phyloP scores from a whole-genome alignment of 2,329 filamentous ascomycete species.

The Thelonectria discophora region DNA sequence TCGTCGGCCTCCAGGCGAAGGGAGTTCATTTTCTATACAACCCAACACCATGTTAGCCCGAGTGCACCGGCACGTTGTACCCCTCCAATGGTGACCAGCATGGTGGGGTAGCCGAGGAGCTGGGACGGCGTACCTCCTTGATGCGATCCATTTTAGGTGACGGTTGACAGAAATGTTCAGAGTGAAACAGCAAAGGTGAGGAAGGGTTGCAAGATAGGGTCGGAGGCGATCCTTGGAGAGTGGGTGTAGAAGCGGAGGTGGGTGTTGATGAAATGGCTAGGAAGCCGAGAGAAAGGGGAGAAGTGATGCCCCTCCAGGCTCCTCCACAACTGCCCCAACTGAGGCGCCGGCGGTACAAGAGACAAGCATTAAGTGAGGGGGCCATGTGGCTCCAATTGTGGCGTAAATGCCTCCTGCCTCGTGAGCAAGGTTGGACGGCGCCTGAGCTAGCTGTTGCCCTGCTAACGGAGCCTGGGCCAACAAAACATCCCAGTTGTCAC shows the following conservation, averaged over 20 bases:
- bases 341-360: slow-evolving; percentile 30
- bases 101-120: slow-evolving; percentile 44
- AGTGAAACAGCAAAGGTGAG: slow-evolving; percentile 24
- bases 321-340: slow-evolving; percentile 46
- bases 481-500: slow-evolving; percentile 35
- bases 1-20: slow-evolving; percentile 95
- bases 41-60: slow-evolving; percentile 38
- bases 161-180: slow-evolving; percentile 22
- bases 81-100: slow-evolving; percentile 44
- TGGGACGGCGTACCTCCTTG: slow-evolving; percentile 75
- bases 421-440: neutral
- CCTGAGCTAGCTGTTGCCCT: slow-evolving; percentile 38
- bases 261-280: slow-evolving; percentile 45
- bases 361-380: slow-evolving; percentile 24
- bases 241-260: slow-evolving; percentile 36
- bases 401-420: slow-evolving; percentile 24
- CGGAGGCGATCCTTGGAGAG: slow-evolving; percentile 37
- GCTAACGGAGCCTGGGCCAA: slow-evolving; percentile 39
- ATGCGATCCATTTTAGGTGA: slow-evolving; percentile 79
- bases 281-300: slow-evolving; percentile 49
- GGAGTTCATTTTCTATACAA: slow-evolving; percentile 84
- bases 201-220: slow-evolving; percentile 39
- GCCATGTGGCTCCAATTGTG: slow-evolving; percentile 41
- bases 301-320: slow-evolving; percentile 51
- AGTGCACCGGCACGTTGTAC: slow-evolving; percentile 28